Conservation (phyloP, 1,139 yeast species). For the Meyerozyma guilliermondii region DNA sequence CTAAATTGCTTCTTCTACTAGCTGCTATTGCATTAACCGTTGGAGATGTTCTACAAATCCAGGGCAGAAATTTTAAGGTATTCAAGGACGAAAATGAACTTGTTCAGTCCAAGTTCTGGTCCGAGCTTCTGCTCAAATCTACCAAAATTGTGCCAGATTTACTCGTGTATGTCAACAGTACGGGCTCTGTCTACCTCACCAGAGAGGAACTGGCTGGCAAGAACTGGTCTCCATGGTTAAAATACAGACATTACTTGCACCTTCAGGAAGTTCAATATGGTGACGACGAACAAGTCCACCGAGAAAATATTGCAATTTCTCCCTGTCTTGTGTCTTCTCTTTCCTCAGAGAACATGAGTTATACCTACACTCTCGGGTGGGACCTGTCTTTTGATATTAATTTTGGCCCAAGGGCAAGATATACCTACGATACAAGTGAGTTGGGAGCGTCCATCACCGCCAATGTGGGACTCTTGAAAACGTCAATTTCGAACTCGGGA, state of each 20-base stretch:
- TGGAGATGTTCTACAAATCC: too few relatives aligned
- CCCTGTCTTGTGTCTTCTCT: not conserved
- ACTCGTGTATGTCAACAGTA: not conserved
- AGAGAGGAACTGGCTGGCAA: not conserved
- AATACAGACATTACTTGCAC: not conserved
- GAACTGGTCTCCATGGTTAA: not conserved
- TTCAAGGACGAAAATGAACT: not conserved
- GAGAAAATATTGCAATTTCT: not conserved
- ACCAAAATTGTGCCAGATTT: not conserved
- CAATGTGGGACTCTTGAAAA: not conserved
- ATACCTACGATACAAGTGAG: not conserved
- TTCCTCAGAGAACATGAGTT: not conserved
- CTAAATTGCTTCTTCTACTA: not conserved
- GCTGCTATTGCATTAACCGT: not conserved
- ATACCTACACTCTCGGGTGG: not conserved
- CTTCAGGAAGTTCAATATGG: not conserved
- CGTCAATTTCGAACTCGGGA: not conserved
- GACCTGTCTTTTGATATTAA: not conserved
- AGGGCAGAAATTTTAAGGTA: not conserved
- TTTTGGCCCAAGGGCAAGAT: not conserved
- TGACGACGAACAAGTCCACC: not conserved
- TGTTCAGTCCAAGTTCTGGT: not conserved
- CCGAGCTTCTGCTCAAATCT: not conserved
- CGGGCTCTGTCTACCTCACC: not conserved
- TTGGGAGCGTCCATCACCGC: not conserved